A percentile compares a stretch with the other conserved stretches of the same genome.
Evolutionary conservation across 805 yeast species (phyloP).

Genomic region (Ascoidea asiatica): DNA sequence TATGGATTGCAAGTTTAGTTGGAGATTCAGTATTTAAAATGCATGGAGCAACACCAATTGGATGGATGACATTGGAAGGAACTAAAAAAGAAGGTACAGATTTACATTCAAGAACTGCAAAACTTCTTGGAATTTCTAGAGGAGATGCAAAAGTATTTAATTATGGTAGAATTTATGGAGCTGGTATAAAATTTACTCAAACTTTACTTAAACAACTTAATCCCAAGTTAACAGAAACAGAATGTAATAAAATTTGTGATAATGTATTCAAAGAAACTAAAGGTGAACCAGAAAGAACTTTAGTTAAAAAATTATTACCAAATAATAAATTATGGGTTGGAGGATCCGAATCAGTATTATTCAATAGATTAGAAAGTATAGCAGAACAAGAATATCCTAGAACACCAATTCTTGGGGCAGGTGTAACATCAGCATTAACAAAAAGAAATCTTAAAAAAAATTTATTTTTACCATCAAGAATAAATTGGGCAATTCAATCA

Average conservation of each 20-base stretch:
- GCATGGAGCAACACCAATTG: conserved; percentile 94
- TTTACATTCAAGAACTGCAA: conserved; percentile 87
- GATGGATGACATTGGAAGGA: conserved; percentile 99
- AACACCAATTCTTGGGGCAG: conserved; percentile 90
- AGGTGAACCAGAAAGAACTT: conserved; percentile 33
- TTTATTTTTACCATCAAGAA: conserved; percentile 73
- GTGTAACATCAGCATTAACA: conserved; percentile 75
- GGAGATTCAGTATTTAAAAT: conserved; percentile 83
- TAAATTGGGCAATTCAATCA: conserved; percentile 97
- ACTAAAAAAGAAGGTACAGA: conserved; percentile 86
- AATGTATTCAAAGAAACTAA: conserved; percentile 71
- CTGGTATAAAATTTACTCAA: conserved; percentile 85
- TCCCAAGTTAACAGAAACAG: conserved; percentile 47
- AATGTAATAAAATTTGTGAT: conserved; percentile 53
- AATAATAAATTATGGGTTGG: conserved; percentile 49
- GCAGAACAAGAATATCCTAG: conserved; percentile 71
- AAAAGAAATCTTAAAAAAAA: conserved; percentile 49
- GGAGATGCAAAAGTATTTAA: conserved; percentile 92
- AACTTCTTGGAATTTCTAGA: conserved; percentile 76
- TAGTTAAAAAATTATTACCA: conserved; percentile 12
- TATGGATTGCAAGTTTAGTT: conserved; percentile 93
- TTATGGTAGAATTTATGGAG: conserved; percentile 96
- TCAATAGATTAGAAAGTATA: conserved; percentile 76
- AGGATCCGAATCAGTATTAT: conserved; percentile 87
- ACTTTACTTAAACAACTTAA: conserved; percentile 76